A percentile compares a stretch with the other conserved stretches of the same genome.
phyloP scores from a whole-genome alignment of 768 basidiomycete genomes.

The Kwoniella heveanensis region DNA sequence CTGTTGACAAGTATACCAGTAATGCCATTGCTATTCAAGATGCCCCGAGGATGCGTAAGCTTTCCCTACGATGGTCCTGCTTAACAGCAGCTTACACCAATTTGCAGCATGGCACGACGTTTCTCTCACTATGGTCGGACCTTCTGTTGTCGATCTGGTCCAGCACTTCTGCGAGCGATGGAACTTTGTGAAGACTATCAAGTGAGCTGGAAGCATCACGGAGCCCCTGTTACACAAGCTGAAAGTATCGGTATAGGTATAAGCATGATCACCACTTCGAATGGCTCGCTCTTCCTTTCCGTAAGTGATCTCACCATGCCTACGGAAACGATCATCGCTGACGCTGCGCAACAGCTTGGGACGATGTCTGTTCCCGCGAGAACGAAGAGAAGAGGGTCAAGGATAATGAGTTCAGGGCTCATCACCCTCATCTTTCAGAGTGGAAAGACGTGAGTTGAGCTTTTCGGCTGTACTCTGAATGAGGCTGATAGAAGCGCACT shows the following conservation, averaged over 20 bases:
- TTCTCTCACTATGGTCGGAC: constrained; percentile 60
- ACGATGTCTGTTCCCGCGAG: constrained; percentile 36
- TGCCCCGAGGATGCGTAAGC: constrained; percentile 51
- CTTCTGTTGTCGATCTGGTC: constrained; percentile 82
- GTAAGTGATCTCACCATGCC: constrained; percentile 24
- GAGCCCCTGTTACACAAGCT: too few relatives aligned
- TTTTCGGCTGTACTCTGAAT: not conserved
- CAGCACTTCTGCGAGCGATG: constrained; percentile 92
- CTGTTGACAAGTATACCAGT: constrained; percentile 63
- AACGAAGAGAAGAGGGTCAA: constrained; percentile 37
- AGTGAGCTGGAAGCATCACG: constrained; percentile 12
- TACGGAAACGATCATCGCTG: not conserved
- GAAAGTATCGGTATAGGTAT: constrained; percentile 26
- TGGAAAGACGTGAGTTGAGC: constrained; percentile 46
- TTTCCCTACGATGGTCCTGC: not conserved
- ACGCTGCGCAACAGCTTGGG: constrained; percentile 37
- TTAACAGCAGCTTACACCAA: constrained; percentile 12
- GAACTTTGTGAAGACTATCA: constrained; percentile 56
- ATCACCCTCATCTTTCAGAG: constrained; percentile 55
- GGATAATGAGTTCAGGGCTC: constrained; percentile 45
- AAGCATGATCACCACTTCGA: constrained; percentile 55
- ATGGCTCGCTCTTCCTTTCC: constrained; percentile 54
- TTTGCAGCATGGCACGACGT: constrained; percentile 83
- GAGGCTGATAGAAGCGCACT: not conserved
- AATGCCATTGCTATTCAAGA: constrained; percentile 55